Evolutionary conservation across 2,329 filamentous ascomycete species (phyloP).

Genomic region (Lecanicillium sp.): DNA sequence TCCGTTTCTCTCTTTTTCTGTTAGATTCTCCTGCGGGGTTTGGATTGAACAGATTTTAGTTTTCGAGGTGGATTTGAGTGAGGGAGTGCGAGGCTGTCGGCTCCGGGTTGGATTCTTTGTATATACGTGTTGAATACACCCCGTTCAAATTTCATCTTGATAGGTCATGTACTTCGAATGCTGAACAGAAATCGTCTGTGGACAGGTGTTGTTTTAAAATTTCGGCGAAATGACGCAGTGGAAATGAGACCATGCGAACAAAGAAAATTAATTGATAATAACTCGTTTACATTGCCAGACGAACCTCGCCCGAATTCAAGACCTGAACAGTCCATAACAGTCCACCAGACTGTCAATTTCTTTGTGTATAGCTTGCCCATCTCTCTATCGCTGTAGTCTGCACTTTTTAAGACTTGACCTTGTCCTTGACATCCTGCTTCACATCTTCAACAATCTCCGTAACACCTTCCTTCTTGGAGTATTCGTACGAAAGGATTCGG

Average conservation of each 20-base stretch:
- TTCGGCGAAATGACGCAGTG: too few relatives aligned
- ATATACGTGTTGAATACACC: too few relatives aligned
- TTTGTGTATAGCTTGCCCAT: not conserved
- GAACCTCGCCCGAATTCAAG: too few relatives aligned
- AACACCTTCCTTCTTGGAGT: slow-evolving; percentile 45
- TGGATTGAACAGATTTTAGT: not conserved
- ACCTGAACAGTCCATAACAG: too few relatives aligned
- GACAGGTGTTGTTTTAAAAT: too few relatives aligned
- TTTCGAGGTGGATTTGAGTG: too few relatives aligned
- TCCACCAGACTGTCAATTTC: too few relatives aligned
- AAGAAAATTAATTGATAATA: not conserved
- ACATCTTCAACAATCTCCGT: slow-evolving; percentile 27
- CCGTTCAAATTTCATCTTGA: too few relatives aligned
- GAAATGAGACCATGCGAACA: too few relatives aligned
- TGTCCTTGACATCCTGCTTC: slow-evolving; percentile 27
- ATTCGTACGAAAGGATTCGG: slow-evolving; percentile 64
- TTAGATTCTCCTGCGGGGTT: not conserved
- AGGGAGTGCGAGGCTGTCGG: not conserved
- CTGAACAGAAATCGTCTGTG: too few relatives aligned
- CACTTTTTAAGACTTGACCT: slow-evolving; percentile 17
- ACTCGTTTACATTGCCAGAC: too few relatives aligned
- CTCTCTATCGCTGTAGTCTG: not conserved
- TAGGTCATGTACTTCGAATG: too few relatives aligned
- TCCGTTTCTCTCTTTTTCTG: not conserved
- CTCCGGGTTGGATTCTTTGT: not conserved